Conservation (phyloP, 495 filamentous ascomycete genomes). For the Hypoxylon fragiforme region DNA sequence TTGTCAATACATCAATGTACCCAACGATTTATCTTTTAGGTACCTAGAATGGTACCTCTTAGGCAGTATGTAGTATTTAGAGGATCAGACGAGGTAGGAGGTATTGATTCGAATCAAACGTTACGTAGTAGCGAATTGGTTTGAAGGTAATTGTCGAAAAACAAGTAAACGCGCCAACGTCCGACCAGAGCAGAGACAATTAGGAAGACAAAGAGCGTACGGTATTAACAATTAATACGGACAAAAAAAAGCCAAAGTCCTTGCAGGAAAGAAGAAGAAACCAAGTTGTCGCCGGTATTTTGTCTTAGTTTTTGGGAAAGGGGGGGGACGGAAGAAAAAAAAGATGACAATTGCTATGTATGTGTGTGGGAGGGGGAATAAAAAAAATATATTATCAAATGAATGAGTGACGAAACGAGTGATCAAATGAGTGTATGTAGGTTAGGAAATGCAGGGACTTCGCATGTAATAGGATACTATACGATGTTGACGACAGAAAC, state of each 20-base stretch:
- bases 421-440: slow-evolving; percentile 30
- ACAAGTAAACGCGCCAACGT: neutral
- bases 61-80: too few species aligned
- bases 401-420: slow-evolving; percentile 27
- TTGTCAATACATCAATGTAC: too few species aligned
- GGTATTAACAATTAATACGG: slow-evolving; percentile 28
- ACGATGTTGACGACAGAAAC: slow-evolving; percentile 10
- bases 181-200: neutral
- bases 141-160: too few species aligned
- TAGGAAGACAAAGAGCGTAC: neutral
- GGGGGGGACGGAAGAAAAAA: neutral
- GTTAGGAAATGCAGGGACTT: slow-evolving; percentile 24
- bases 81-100: too few species aligned
- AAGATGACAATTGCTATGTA: slow-evolving; percentile 1
- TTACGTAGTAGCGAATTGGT: too few species aligned
- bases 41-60: too few species aligned
- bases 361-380: slow-evolving; percentile 6
- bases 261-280: slow-evolving; percentile 25
- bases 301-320: slow-evolving; percentile 3
- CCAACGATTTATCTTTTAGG: too few species aligned
- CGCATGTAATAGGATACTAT: slow-evolving; percentile 15
- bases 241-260: slow-evolving; percentile 17
- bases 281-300: slow-evolving; percentile 15
- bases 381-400: slow-evolving; percentile 9
- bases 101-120: too few species aligned